A percentile compares a stretch with the other conserved stretches of the same genome.
These are phyloP conservation scores for Adansonia grandidieri DNA, from an alignment of 441 rosid species.

Conservation along the genomic window DNA sequence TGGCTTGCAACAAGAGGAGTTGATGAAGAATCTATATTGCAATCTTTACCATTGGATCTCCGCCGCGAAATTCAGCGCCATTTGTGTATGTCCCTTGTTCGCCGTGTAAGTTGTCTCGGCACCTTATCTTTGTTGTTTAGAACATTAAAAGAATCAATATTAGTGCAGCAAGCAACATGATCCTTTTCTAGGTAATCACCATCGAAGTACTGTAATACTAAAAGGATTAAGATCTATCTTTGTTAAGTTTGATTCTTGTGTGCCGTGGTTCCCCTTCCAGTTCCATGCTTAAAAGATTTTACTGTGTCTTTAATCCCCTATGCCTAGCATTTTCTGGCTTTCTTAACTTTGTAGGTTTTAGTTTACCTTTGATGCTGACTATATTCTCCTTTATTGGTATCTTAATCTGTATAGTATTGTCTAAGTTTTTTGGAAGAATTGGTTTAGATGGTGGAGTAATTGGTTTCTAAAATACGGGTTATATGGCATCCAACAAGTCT, in stretches of 20 bases:
- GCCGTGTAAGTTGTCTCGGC: constrained; percentile 46
- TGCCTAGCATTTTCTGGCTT: too few species aligned
- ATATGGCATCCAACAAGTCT: too few species aligned
- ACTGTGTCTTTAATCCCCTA: too few species aligned
- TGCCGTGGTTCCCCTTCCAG: not conserved
- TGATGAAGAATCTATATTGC: constrained; percentile 63
- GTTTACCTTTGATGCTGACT: not conserved
- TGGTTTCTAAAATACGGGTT: too few species aligned
- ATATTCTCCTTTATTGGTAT: not conserved
- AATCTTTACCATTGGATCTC: constrained; percentile 59
- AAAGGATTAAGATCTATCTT: too few species aligned
- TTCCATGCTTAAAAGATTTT: too few species aligned
- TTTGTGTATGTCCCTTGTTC: constrained; percentile 67
- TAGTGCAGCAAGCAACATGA: not conserved
- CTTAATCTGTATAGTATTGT: not conserved
- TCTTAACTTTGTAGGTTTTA: too few species aligned
- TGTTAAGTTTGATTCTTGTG: not conserved
- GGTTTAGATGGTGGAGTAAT: not conserved
- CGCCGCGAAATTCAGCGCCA: constrained; percentile 69
- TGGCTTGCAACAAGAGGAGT: constrained; percentile 77
- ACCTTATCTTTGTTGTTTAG: not conserved
- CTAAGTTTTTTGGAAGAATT: not conserved
- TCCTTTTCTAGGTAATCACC: not conserved
- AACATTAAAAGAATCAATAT: not conserved
- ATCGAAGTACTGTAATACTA: not conserved